Conservation (phyloP, 2,329 filamentous ascomycete species). For the Penicillium sclerotiorum region DNA sequence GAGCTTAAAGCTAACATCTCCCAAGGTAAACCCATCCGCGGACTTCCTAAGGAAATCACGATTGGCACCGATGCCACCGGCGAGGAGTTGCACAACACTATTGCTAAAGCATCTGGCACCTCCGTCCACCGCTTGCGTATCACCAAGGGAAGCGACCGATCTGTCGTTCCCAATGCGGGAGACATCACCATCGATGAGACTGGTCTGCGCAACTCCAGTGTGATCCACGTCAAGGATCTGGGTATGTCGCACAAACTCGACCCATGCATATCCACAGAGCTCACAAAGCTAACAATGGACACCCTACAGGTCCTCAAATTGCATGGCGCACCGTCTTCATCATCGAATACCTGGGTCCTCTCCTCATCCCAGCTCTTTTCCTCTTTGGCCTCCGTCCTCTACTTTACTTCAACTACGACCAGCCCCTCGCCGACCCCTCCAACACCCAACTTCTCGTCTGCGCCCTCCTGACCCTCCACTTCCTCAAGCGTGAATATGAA, state of each 20-base stretch:
- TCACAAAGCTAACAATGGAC: slow-evolving; percentile 17
- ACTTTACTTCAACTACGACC: slow-evolving; percentile 62
- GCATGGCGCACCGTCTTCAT: slow-evolving; percentile 92
- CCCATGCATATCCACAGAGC: background rate
- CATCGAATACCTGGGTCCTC: slow-evolving; percentile 90
- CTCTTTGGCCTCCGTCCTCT: slow-evolving; percentile 71
- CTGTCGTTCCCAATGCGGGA: slow-evolving; percentile 56
- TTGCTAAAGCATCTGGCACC: slow-evolving; percentile 58
- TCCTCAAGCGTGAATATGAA: slow-evolving; percentile 92
- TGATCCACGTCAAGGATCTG: slow-evolving; percentile 87
- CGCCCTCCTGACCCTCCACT: slow-evolving; percentile 76
- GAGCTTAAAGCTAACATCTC: background rate
- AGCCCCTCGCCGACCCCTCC: slow-evolving; percentile 57
- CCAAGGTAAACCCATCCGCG: slow-evolving; percentile 63
- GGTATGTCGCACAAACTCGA: slow-evolving; percentile 58
- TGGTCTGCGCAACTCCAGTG: slow-evolving; percentile 61
- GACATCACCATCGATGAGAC: slow-evolving; percentile 57
- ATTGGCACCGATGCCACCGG: slow-evolving; percentile 55
- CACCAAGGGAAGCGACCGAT: slow-evolving; percentile 66
- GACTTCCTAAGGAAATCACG: slow-evolving; percentile 59
- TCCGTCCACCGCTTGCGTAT: slow-evolving; percentile 64
- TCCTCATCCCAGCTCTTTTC: slow-evolving; percentile 79
- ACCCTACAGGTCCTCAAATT: slow-evolving; percentile 74
- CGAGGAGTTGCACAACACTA: slow-evolving; percentile 59
- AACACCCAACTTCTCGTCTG: slow-evolving; percentile 73